Percentiles rank a stretch among this genome's conserved stretches.
Conservation (phyloP, 352 stramenopile genomes). For the Elongisporangium undulatum region DNA sequence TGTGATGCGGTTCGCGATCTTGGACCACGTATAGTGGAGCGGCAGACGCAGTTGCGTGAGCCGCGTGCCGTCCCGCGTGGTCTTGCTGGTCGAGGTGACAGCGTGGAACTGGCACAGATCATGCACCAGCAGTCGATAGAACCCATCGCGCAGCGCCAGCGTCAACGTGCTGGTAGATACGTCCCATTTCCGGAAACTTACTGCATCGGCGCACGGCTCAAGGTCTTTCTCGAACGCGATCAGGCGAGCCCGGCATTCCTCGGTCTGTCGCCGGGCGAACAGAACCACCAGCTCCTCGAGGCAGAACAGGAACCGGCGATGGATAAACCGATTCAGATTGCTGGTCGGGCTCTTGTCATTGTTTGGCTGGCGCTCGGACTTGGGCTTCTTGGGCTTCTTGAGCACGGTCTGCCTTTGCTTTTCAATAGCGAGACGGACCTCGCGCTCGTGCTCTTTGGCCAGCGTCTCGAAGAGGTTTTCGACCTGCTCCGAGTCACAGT, state of each 20-base stretch:
- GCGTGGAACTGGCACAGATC: slow-evolving; percentile 71
- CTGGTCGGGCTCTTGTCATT: slow-evolving; percentile 14
- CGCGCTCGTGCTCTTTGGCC: slow-evolving; percentile 19
- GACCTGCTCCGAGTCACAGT: slow-evolving; percentile 46
- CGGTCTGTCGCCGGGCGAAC: slow-evolving; percentile 67
- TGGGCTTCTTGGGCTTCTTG: not conserved
- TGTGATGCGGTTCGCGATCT: slow-evolving; percentile 26
- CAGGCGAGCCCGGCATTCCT: slow-evolving; percentile 51
- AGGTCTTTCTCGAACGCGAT: slow-evolving; percentile 41
- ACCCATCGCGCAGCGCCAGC: slow-evolving; percentile 68
- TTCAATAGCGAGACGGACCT: not conserved
- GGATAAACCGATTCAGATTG: slow-evolving; percentile 57
- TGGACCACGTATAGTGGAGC: slow-evolving; percentile 60
- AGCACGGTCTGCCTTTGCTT: not conserved
- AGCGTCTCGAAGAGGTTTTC: slow-evolving; percentile 58
- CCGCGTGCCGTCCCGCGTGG: slow-evolving; percentile 55
- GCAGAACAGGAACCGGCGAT: slow-evolving; percentile 77
- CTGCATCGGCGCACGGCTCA: slow-evolving; percentile 37
- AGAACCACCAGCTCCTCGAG: slow-evolving; percentile 70
- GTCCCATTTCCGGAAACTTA: slow-evolving; percentile 58
- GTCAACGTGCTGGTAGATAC: slow-evolving; percentile 63
- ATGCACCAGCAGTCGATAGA: slow-evolving; percentile 64
- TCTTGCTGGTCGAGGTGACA: slow-evolving; percentile 62
- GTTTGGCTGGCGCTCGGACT: not conserved
- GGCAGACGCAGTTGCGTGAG: slow-evolving; percentile 65